Percentiles rank a stretch among this genome's conserved stretches.
Evolutionary conservation across 2,329 filamentous ascomycete genomes (phyloP).

Genomic region (Xylaria sp.): DNA sequence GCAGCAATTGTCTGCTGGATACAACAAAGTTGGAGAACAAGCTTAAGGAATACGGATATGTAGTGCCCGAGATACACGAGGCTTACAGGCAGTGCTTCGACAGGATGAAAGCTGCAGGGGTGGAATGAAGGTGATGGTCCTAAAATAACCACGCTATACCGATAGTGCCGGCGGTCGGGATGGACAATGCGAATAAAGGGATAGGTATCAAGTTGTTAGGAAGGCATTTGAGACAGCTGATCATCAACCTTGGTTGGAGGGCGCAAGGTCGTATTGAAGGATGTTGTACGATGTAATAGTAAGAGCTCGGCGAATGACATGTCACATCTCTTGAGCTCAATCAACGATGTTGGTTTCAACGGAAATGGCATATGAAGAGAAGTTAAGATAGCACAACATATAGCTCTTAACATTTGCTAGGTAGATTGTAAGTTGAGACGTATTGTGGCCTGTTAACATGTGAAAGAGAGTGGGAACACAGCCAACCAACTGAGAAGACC

Average conservation of each 20-base stretch:
- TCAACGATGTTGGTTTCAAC: background rate
- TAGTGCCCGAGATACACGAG: conserved; percentile 69
- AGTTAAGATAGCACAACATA: background rate
- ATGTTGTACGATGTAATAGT: conserved; percentile 7
- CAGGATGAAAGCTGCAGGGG: conserved; percentile 67
- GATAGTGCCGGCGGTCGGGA: background rate
- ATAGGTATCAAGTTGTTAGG: no score
- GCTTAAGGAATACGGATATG: conserved; percentile 66
- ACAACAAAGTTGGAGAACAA: conserved; percentile 69
- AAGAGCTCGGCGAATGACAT: background rate
- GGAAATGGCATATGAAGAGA: background rate
- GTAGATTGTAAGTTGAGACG: background rate
- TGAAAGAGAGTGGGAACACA: conserved; percentile 3
- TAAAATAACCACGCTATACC: background rate
- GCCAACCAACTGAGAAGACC: background rate
- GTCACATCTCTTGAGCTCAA: background rate
- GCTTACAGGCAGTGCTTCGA: conserved; percentile 71
- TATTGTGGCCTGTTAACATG: conserved; percentile 6
- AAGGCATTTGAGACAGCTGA: background rate
- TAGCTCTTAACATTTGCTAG: background rate
- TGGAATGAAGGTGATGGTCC: conserved; percentile 53
- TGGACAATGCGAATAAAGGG: background rate
- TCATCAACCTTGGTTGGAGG: background rate
- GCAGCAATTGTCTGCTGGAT: conserved; percentile 73
- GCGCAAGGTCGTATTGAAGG: background rate